phyloP scores from a whole-genome alignment of 257 asterid genomes.

The Voacanga thouarsii region DNA sequence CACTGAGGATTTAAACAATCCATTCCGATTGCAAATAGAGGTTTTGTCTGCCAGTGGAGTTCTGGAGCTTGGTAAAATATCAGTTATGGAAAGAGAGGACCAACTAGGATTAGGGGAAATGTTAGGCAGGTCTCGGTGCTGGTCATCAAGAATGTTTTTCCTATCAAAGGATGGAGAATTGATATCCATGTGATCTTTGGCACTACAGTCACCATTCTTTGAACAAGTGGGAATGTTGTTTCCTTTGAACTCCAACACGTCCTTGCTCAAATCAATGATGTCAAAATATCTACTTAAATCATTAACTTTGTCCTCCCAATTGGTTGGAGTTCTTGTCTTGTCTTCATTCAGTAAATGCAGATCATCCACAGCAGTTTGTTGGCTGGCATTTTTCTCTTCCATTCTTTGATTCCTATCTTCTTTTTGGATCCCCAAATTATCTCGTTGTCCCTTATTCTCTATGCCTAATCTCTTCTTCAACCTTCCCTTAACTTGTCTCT shows the following conservation, averaged over 20 bases:
- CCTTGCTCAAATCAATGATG: constrained; percentile 40
- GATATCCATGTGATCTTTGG: neutral
- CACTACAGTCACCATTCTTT: neutral
- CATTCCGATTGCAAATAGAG: constrained; percentile 26
- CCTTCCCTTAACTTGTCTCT: constrained; percentile 7
- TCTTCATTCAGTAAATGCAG: neutral
- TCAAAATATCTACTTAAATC: constrained; percentile 45
- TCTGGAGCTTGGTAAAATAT: constrained; percentile 28
- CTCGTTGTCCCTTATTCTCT: constrained; percentile 14
- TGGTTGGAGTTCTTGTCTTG: neutral
- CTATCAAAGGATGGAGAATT: constrained; percentile 2
- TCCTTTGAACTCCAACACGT: constrained; percentile 3
- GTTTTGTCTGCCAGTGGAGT: constrained; percentile 55
- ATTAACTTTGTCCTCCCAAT: constrained; percentile 23
- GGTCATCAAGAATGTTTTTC: neutral
- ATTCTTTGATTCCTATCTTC: neutral
- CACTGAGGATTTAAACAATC: constrained; percentile 5
- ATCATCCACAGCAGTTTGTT: neutral
- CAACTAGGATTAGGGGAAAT: neutral
- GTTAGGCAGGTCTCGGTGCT: neutral
- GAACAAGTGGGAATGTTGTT: neutral
- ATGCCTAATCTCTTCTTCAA: constrained; percentile 19
- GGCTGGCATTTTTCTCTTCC: neutral
- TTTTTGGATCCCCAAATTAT: constrained; percentile 1
- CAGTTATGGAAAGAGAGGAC: neutral